phyloP scores from a whole-genome alignment of 2,329 filamentous ascomycete genomes.

The Stagonosporopsis tanaceti region DNA sequence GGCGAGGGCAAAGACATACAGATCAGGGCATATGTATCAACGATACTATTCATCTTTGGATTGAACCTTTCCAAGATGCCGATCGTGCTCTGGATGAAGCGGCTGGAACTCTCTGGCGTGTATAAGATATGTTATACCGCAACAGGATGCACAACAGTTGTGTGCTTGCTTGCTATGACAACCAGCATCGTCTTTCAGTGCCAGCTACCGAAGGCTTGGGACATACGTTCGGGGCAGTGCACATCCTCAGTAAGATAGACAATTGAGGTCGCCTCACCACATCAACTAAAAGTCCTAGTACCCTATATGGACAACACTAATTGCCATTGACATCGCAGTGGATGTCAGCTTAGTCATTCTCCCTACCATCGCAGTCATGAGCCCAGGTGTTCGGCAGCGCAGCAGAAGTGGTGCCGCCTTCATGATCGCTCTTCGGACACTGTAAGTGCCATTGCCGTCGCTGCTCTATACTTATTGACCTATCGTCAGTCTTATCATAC shows the following conservation, averaged over 20 bases:
- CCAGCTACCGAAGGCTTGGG: constrained; percentile 36
- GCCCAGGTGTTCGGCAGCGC: constrained; percentile 22
- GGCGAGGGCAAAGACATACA: constrained; percentile 22
- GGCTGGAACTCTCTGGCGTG: constrained; percentile 23
- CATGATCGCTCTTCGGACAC: constrained; percentile 30
- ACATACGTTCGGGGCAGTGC: constrained; percentile 32
- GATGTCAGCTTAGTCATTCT: constrained; percentile 30
- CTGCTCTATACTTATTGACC: background rate
- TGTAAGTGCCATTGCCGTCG: constrained; percentile 22
- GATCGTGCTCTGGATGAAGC: constrained; percentile 30
- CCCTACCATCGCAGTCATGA: constrained; percentile 29
- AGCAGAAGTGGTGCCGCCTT: constrained; percentile 27
- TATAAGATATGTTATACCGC: constrained; percentile 24
- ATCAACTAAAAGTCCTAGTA: constrained; percentile 14
- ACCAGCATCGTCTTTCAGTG: constrained; percentile 36
- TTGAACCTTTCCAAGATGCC: constrained; percentile 37
- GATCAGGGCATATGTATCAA: constrained; percentile 32
- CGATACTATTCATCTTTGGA: constrained; percentile 33
- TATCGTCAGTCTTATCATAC: constrained; percentile 26
- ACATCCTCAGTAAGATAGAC: constrained; percentile 29
- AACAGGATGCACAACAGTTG: constrained; percentile 23
- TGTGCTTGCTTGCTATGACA: constrained; percentile 23
- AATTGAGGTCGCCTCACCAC: background rate
- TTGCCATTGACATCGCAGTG: constrained; percentile 27
- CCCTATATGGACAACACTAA: constrained; percentile 35